Conservation (phyloP, 129 eudicot genomes). For the Kitagawia praeruptora region DNA sequence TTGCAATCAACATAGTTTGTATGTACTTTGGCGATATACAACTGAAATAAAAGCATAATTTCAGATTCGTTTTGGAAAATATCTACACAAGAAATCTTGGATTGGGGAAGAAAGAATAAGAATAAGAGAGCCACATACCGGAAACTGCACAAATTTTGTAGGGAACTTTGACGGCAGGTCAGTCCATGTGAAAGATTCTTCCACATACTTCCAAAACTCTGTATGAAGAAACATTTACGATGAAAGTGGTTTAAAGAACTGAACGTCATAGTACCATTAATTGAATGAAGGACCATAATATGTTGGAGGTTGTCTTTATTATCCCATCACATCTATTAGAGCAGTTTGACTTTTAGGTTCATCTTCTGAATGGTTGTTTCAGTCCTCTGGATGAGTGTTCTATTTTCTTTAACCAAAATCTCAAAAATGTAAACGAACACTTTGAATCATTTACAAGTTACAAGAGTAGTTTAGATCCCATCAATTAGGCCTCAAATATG, state of each 20-base stretch:
- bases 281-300: background rate
- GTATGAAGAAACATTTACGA: conserved; percentile 17
- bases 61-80: conserved; percentile 1
- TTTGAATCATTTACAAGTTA: background rate
- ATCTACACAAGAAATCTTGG: background rate
- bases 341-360: background rate
- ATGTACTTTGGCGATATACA: conserved; percentile 73
- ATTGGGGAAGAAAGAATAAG: background rate
- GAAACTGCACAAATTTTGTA: conserved; percentile 93
- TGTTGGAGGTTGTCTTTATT: background rate
- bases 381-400: background rate
- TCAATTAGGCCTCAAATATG: background rate
- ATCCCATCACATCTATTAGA: background rate
- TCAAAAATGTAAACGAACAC: background rate
- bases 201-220: conserved; percentile 96
- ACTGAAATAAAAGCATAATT: conserved; percentile 29
- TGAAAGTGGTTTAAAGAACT: background rate
- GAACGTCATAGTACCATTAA: background rate
- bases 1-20: conserved; percentile 93
- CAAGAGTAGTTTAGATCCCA: background rate
- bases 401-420: background rate
- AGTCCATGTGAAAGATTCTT: conserved; percentile 93
- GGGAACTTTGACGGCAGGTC: conserved; percentile 93
- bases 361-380: background rate
- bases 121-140: conserved; percentile 40